Evolutionary conservation across 2,329 filamentous ascomycete species (phyloP).

Genomic region (Thelonectria olida): DNA sequence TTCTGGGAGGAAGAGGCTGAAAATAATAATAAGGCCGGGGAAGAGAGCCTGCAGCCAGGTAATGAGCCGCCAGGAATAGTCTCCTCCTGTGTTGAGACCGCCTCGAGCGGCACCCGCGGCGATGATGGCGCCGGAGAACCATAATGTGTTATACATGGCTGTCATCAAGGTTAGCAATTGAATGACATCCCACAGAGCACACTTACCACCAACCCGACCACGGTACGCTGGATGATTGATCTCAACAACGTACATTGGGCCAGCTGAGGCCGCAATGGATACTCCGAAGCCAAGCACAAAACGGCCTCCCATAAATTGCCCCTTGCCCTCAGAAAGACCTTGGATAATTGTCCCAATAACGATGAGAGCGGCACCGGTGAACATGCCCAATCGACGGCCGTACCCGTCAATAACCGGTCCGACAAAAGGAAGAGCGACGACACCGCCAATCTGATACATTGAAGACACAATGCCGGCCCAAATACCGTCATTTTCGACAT

Average conservation of each 20-base stretch:
- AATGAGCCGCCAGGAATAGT: conserved; percentile 54
- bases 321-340: conserved; percentile 53
- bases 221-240: conserved; percentile 57
- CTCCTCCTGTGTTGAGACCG: conserved; percentile 41
- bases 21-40: conserved; percentile 47
- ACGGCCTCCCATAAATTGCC: conserved; percentile 58
- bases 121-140: conserved; percentile 58
- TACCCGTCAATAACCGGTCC: conserved; percentile 56
- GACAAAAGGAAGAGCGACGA: conserved; percentile 55
- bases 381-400: conserved; percentile 51
- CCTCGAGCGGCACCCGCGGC: conserved; percentile 57
- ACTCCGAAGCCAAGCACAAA: conserved; percentile 16
- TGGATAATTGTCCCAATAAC: conserved; percentile 54
- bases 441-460: conserved; percentile 46
- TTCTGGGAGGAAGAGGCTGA: conserved; percentile 50
- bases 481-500: neutral
- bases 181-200: neutral
- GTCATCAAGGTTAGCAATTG: conserved; percentile 52
- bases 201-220: conserved; percentile 36
- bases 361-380: conserved; percentile 52
- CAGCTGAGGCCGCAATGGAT: conserved; percentile 43
- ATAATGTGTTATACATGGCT: conserved; percentile 61
- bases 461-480: conserved; percentile 20
- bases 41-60: conserved; percentile 55
- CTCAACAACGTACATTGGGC: conserved; percentile 58